Conservation (phyloP, 345 rosid genomes). For the Syzygium grande region DNA sequence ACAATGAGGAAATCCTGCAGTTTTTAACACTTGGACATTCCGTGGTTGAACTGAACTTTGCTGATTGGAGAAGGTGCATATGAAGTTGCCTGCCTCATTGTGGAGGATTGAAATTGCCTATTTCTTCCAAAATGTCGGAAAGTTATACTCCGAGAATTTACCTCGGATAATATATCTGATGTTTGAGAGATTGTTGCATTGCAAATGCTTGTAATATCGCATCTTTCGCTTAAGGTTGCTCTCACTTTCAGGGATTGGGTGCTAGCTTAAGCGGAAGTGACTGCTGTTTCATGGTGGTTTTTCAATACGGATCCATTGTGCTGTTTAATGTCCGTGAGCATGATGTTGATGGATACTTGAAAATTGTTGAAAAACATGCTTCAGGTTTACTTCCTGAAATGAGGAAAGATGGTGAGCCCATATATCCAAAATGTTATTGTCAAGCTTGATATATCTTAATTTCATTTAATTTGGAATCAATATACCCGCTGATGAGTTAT, state of each 20-base stretch:
- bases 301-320: conserved; percentile 92
- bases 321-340: conserved; percentile 72
- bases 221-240: neutral
- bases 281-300: conserved; percentile 82
- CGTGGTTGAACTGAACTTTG: neutral
- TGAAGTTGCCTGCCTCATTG: neutral
- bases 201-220: neutral
- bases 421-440: neutral
- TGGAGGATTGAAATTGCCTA: neutral
- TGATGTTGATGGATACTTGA: conserved; percentile 81
- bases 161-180: neutral
- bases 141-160: neutral
- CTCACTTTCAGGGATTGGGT: conserved; percentile 50
- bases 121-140: neutral
- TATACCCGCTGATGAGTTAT: neutral
- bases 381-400: conserved; percentile 87
- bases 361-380: conserved; percentile 77
- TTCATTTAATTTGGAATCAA: neutral
- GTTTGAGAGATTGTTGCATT: neutral
- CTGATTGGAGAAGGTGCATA: neutral
- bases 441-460: neutral
- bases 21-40: neutral
- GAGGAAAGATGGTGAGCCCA: conserved; percentile 84
- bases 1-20: neutral
- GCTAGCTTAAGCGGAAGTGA: conserved; percentile 63